Percentiles rank a stretch among this genome's conserved stretches.
These are phyloP conservation scores for Wickerhamiella brachini DNA, from an alignment of 805 yeast genomes.

Conservation along the genomic window DNA sequence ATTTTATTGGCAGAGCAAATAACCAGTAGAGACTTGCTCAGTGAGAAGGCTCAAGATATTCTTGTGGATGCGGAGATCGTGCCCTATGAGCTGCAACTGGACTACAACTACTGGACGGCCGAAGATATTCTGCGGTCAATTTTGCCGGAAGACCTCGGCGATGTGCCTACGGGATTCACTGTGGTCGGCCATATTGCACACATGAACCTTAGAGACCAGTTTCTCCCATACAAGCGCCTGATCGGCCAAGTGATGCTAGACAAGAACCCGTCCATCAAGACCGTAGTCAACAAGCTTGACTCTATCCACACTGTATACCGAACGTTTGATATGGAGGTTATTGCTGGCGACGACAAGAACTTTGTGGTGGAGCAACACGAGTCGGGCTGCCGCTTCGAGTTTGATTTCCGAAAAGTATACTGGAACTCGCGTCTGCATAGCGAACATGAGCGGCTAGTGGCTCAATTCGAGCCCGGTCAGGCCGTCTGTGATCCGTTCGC, in stretches of 20 bases:
- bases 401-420: conserved; percentile 87
- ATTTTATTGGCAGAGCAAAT: conserved; percentile 42
- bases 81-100: conserved; percentile 44
- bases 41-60: conserved; percentile 31
- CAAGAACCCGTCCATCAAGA: conserved; percentile 64
- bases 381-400: conserved; percentile 68
- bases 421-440: conserved; percentile 95
- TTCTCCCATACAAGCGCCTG: conserved; percentile 61
- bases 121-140: conserved; percentile 75
- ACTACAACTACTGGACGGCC: conserved; percentile 72
- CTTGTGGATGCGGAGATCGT: conserved; percentile 36
- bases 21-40: conserved; percentile 27
- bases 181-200: conserved; percentile 95
- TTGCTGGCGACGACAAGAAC: conserved; percentile 58
- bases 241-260: conserved; percentile 88
- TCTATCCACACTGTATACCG: conserved; percentile 77
- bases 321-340: conserved; percentile 84
- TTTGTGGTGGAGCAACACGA: conserved; percentile 77
- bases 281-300: conserved; percentile 87
- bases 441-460: conserved; percentile 76
- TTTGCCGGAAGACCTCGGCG: conserved; percentile 59
- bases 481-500: conserved; percentile 93
- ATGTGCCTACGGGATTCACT: conserved; percentile 82
- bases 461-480: conserved; percentile 44
- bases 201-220: conserved; percentile 69